phyloP scores from a whole-genome alignment of 805 yeast species.

The Candida gorgasii region DNA sequence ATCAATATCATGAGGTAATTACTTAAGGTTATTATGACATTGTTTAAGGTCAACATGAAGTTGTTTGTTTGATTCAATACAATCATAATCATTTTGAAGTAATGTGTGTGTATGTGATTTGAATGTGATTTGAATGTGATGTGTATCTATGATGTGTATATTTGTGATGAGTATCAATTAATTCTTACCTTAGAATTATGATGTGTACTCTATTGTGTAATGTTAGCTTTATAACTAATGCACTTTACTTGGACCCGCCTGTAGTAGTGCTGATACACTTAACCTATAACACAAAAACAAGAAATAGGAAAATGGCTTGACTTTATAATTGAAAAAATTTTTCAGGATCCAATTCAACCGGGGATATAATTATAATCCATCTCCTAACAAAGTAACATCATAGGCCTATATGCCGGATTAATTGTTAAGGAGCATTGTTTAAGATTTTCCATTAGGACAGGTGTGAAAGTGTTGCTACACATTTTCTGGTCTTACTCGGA shows the following conservation, averaged over 20 bases:
- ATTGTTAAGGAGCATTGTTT: neutral
- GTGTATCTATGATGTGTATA: too few relatives aligned
- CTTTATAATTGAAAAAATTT: slow-evolving; percentile 3
- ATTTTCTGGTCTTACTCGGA: too few relatives aligned
- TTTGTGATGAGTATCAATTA: too few relatives aligned
- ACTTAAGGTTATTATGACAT: neutral
- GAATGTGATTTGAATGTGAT: too few relatives aligned
- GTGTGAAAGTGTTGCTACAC: neutral
- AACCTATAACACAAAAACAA: neutral
- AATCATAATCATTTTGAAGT: neutral
- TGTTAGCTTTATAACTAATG: too few relatives aligned
- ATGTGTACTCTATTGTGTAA: too few relatives aligned
- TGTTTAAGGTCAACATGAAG: neutral
- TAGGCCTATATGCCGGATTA: neutral
- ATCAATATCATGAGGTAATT: slow-evolving; percentile 3
- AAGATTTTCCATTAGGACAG: neutral
- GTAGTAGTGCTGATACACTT: too few relatives aligned
- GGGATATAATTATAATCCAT: slow-evolving; percentile 1
- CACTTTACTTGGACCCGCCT: too few relatives aligned
- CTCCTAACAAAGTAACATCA: neutral
- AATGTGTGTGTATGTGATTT: too few relatives aligned
- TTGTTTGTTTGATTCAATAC: neutral
- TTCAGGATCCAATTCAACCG: neutral
- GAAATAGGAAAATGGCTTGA: neutral
- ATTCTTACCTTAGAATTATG: too few relatives aligned